These are phyloP conservation scores for Phytophthora pseudosyringae DNA, from an alignment of 352 stramenopile genomes.

Conservation along the genomic window DNA sequence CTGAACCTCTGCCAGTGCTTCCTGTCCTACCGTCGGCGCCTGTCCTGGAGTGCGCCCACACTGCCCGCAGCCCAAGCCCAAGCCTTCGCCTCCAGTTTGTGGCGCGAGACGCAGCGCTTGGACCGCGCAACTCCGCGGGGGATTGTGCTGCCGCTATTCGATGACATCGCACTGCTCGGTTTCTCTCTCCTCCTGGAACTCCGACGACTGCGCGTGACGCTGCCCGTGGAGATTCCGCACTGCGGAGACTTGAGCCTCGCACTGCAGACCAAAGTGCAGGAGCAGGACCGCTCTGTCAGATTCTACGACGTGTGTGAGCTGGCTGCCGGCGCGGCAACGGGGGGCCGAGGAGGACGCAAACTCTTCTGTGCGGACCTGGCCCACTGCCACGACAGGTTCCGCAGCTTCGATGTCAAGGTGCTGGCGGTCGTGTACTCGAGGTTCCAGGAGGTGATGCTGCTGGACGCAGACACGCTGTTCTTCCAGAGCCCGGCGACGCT, in stretches of 20 bases:
- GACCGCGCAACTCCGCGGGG: constrained; percentile 27
- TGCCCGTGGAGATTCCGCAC: constrained; percentile 68
- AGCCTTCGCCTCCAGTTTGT: constrained; percentile 35
- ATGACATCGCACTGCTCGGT: constrained; percentile 56
- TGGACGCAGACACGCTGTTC: constrained; percentile 62
- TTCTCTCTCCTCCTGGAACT: constrained; percentile 70
- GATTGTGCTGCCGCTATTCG: constrained; percentile 63
- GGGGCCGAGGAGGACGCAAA: constrained; percentile 7
- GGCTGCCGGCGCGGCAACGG: constrained; percentile 23
- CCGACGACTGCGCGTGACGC: constrained; percentile 38
- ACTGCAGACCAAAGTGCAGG: constrained; percentile 36
- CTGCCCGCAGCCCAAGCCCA: constrained; percentile 14
- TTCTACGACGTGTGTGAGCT: constrained; percentile 63
- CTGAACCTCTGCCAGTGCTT: constrained; percentile 10
- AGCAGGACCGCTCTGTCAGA: constrained; percentile 28
- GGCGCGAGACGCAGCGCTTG: constrained; percentile 29
- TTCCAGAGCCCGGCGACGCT: constrained; percentile 48
- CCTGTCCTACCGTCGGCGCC: constrained; percentile 2
- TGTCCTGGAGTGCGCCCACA: constrained; percentile 5
- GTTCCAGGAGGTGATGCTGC: constrained; percentile 58
- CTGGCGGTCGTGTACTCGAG: constrained; percentile 47
- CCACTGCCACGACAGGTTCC: constrained; percentile 54
- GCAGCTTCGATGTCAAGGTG: constrained; percentile 62
- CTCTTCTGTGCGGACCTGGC: constrained; percentile 53
- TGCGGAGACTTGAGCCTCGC: constrained; percentile 55